Evolutionary conservation across 2,329 filamentous ascomycete species (phyloP), one percentile per base, ranked within the genome.

Genomic region (Paraphoma chrysanthemicola): DNA sequence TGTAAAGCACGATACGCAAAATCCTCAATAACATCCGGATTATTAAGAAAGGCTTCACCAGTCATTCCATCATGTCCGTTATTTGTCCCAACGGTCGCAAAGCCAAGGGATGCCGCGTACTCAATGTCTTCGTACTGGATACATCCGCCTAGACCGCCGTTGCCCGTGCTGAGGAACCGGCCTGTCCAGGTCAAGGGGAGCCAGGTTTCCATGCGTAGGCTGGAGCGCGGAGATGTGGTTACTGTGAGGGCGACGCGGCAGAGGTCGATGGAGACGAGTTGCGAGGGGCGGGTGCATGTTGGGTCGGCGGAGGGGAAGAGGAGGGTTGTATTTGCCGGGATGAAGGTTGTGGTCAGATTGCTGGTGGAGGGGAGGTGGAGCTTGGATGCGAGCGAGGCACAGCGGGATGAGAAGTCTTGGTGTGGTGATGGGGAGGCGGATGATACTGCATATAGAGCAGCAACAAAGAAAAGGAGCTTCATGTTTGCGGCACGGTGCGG

Each of bases 1-100:
- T 68, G 60, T 69, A 79, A 68, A 41, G 79, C 76, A n/a, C 79
- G 74, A 53, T 79, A 83, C 10, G 78, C 80, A 59, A 82, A 84
- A 57, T 84, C 82, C 36, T 76, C 72, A 1, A 83, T 62, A 6
- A 82, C 73, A 14, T 81, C 80, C 0, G 76, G 69, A 23, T 23
- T 23, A n/a, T 78, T 71, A 48, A 79, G 78, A 57, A 84, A 83
- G 0, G 79, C 71, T 18, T 68, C 52, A n/a, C 81, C 82, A 4
- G 73, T 77, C 6, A 72, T 77, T 6, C 78, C 78, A 48, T 80
- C 77, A 53, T 80, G 78, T 1, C 78, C 78, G 29, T 75, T 79
- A 60, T 80, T 79, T 1, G 73, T 74, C 10, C 74, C 74, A 4
- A 79, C 75, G 10, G 72, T 65, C 0, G 78, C 76, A 46, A 80